phyloP scores from a whole-genome alignment of 1,139 yeast species.

The Taphrina betulina region DNA sequence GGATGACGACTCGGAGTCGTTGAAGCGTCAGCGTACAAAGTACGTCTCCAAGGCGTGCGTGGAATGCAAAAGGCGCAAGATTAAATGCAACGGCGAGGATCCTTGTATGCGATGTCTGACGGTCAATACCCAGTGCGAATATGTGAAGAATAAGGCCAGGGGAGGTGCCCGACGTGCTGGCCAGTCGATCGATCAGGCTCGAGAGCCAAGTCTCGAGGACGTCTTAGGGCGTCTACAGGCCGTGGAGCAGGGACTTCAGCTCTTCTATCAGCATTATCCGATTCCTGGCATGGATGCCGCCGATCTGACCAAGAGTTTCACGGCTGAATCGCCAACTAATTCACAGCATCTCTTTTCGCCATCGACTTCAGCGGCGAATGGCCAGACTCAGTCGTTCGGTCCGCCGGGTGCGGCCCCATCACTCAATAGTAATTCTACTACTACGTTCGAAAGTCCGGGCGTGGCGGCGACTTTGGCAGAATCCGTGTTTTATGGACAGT shows the following conservation, averaged over 20 bases:
- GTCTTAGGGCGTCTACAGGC: slow-evolving; percentile 6
- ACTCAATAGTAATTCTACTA: not conserved
- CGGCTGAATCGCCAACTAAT: not conserved
- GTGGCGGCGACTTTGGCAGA: too few relatives aligned
- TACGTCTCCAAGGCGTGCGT: slow-evolving; percentile 36
- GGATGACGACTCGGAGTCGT: slow-evolving; percentile 3
- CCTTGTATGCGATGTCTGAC: slow-evolving; percentile 36
- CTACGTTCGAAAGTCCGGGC: not conserved
- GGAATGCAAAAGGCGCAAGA: slow-evolving; percentile 35
- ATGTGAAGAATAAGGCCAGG: slow-evolving; percentile 34
- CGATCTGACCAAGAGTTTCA: not conserved
- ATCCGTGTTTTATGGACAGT: slow-evolving; percentile 18
- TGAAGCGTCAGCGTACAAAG: slow-evolving; percentile 19
- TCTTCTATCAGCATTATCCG: not conserved
- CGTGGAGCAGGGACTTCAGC: slow-evolving; percentile 5
- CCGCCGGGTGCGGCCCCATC: not conserved
- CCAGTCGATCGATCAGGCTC: not conserved
- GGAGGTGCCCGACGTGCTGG: slow-evolving; percentile 28
- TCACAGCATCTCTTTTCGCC: too few relatives aligned
- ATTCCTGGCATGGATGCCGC: not conserved
- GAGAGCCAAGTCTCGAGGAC: not conserved
- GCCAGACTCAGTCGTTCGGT: not conserved
- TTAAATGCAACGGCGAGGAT: slow-evolving; percentile 36
- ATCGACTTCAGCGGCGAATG: not conserved
- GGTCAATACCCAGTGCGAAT: slow-evolving; percentile 32